A percentile compares a stretch with the other conserved stretches of the same genome.
phyloP scores from a whole-genome alignment of 306 rosid species.

The Fagus crenata region DNA sequence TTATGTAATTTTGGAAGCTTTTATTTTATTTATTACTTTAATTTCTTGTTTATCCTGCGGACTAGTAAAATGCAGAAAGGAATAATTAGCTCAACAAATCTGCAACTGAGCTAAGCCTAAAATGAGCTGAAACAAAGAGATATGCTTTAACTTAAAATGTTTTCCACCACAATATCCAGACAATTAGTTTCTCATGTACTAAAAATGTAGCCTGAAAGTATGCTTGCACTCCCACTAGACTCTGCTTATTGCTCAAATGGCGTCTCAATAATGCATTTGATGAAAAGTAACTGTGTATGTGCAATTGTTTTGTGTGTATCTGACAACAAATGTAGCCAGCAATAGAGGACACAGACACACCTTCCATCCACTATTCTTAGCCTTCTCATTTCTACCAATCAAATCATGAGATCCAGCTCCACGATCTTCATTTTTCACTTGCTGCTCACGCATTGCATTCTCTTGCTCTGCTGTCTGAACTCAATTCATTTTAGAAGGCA shows the following conservation, averaged over 20 bases:
- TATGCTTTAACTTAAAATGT: not conserved
- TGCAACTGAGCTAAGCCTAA: not conserved
- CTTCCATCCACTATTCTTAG: slow-evolving; percentile 42
- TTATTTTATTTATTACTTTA: not conserved
- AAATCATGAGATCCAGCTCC: slow-evolving; percentile 20
- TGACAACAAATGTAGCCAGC: slow-evolving; percentile 10
- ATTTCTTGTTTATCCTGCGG: not conserved
- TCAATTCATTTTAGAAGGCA: slow-evolving; percentile 29
- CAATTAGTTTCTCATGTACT: not conserved
- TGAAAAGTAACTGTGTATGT: slow-evolving; percentile 9
- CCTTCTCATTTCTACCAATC: slow-evolving; percentile 26
- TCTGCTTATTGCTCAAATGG: not conserved
- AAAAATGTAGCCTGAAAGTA: not conserved
- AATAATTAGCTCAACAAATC: not conserved
- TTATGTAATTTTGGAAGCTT: not conserved
- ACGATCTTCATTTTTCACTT: slow-evolving; percentile 25
- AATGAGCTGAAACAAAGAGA: not conserved
- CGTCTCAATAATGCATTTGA: slow-evolving; percentile 4
- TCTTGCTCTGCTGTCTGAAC: slow-evolving; percentile 77
- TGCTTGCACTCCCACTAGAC: not conserved
- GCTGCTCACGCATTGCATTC: slow-evolving; percentile 43
- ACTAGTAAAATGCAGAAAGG: not conserved
- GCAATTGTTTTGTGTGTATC: not conserved
- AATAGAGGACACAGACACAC: slow-evolving; percentile 32
- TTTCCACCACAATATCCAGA: not conserved